phyloP scores from a whole-genome alignment of 2,329 filamentous ascomycete species.

The Aspergillus intermedius region DNA sequence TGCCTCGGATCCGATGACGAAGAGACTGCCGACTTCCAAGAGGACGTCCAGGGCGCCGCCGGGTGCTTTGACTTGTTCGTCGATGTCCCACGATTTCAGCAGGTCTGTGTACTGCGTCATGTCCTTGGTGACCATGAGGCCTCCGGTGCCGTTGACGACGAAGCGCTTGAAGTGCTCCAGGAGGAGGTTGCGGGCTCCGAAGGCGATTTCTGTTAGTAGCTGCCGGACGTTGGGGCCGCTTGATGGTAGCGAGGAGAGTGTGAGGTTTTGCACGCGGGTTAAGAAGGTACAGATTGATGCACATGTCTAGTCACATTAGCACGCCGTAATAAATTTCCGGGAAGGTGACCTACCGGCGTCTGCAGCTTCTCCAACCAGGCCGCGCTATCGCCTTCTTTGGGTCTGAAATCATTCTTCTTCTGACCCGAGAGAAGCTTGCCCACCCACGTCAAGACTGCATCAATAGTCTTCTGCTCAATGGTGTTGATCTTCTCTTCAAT shows the following conservation, averaged over 20 bases:
- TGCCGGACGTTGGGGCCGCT: constrained; percentile 71
- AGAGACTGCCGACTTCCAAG: constrained; percentile 88
- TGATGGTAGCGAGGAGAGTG: constrained; percentile 56
- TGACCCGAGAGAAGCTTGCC: constrained; percentile 65
- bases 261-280: constrained; percentile 56
- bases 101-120: constrained; percentile 88
- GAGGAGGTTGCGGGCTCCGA: constrained; percentile 69
- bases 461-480: constrained; percentile 62
- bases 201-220: constrained; percentile 76
- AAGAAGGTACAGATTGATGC: constrained; percentile 76
- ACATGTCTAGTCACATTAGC: constrained; percentile 53
- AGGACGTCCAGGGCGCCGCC: constrained; percentile 69
- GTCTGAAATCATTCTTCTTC: constrained; percentile 83
- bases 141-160: constrained; percentile 84
- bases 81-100: constrained; percentile 72
- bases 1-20: constrained; percentile 82
- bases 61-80: constrained; percentile 49
- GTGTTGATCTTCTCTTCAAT: constrained; percentile 79
- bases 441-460: constrained; percentile 71
- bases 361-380: constrained; percentile 66
- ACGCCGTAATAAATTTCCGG: background rate
- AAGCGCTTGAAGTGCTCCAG: constrained; percentile 95
- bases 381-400: constrained; percentile 63
- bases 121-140: constrained; percentile 92
- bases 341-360: constrained; percentile 52